These are phyloP conservation scores for Plantago rigida DNA, from an alignment of 305 asterid genomes.

Conservation along the genomic window DNA sequence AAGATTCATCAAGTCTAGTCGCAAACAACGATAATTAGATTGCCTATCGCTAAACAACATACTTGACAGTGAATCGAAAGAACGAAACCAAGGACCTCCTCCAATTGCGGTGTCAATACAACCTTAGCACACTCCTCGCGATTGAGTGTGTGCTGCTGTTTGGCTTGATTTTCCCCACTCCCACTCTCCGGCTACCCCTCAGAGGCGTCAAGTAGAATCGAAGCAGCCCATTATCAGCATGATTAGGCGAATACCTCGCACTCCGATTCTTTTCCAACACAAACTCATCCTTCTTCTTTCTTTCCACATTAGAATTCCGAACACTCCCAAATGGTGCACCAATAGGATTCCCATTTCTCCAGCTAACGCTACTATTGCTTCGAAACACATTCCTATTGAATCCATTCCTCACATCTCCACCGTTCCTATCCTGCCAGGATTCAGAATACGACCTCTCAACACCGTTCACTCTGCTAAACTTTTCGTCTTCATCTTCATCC, in stretches of 20 bases:
- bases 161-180: constrained; percentile 45
- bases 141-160: constrained; percentile 52
- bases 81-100: constrained; percentile 37
- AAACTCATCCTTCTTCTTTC: constrained; percentile 51
- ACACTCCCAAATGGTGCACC: constrained; percentile 53
- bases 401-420: constrained; percentile 37
- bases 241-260: constrained; percentile 65
- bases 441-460: constrained; percentile 74
- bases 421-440: constrained; percentile 71
- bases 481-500: constrained; percentile 56
- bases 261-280: constrained; percentile 76
- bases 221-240: constrained; percentile 66
- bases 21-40: constrained; percentile 32
- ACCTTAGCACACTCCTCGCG: constrained; percentile 65
- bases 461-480: constrained; percentile 59
- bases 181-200: constrained; percentile 64
- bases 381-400: constrained; percentile 45
- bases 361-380: constrained; percentile 79
- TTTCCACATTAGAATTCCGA: constrained; percentile 39
- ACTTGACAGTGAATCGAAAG: constrained; percentile 28
- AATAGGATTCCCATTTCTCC: constrained; percentile 50
- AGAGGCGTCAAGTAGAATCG: constrained; percentile 75
- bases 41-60: constrained; percentile 31
- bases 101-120: constrained; percentile 42
- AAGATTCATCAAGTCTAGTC: constrained; percentile 27